Evolutionary conservation across 2,329 filamentous ascomycete genomes (phyloP).

Genomic region (Trichoderma simmonsii): DNA sequence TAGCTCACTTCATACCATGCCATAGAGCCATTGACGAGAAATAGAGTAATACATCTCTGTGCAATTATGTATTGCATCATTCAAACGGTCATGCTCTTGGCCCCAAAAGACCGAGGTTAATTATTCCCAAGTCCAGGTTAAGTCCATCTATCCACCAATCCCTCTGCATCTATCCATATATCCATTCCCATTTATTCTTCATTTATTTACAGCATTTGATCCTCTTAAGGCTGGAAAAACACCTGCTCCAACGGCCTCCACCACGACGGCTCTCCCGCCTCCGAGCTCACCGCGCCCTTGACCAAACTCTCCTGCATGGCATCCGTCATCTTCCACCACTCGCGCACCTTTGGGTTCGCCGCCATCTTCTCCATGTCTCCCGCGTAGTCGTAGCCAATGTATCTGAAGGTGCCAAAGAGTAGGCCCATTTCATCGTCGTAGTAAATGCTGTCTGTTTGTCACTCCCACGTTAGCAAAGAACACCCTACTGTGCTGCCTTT

Average conservation of each 20-base stretch:
- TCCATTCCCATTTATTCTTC: background rate
- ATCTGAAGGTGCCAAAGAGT: conserved; percentile 75
- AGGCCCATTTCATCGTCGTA: conserved; percentile 60
- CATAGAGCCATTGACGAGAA: background rate
- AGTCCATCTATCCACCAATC: background rate
- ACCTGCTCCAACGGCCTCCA: conserved; percentile 69
- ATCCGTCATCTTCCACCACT: conserved; percentile 83
- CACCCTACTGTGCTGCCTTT: no score
- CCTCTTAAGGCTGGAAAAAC: conserved; percentile 55
- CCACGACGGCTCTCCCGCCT: conserved; percentile 60
- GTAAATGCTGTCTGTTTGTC: conserved; percentile 64
- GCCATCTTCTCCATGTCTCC: conserved; percentile 75
- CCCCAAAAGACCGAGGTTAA: background rate
- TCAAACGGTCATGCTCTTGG: background rate
- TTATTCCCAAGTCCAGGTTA: background rate
- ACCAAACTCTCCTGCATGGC: conserved; percentile 66
- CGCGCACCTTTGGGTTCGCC: conserved; percentile 66
- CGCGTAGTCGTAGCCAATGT: conserved; percentile 68
- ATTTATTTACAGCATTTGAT: background rate
- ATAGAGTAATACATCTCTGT: background rate
- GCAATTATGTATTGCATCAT: background rate
- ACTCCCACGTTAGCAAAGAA: background rate
- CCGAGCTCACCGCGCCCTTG: conserved; percentile 56
- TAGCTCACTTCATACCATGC: background rate
- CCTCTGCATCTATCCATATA: background rate